Evolutionary conservation across 371 early-diverging fungal species (phyloP), one percentile per base, ranked within the genome.

Genomic region (Ordospora pajunii): DNA sequence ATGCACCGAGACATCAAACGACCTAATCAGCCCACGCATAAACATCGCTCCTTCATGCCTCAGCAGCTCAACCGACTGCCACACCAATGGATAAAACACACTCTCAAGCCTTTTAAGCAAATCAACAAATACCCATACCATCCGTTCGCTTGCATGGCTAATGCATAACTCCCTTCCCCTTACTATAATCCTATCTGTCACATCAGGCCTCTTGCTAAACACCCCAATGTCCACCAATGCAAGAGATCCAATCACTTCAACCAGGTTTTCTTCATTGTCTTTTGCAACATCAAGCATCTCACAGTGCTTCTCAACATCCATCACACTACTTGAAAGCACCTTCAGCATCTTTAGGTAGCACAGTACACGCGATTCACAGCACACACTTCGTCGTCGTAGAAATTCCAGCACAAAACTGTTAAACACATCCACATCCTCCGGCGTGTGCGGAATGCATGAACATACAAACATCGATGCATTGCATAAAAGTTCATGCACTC

Each of bases 281-380:
- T 51, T 69, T 19, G 48, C 25, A n/a, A 42, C 43, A 23, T 75
- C 76, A 44, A 75, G 25, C 8, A 75, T 32, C 12, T 43, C 46
- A 22, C 40, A 11, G 32, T 72, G 52, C 25, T 72, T 50, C 42
- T 10, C 17, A 19, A 44, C 17, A 23, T 68, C 70, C 1, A 12
- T 40, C 8, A 32, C 25, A 0, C 1, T 2, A n/a, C 4, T 10
- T 1, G 43, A 42, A 21, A 72, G 49, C 2, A 50, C 64, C n/a
- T 27, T 58, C 1, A 76, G 40, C 25, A 76, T 72, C 42, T 62
- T 58, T 10, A 76, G 22, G 48, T 62, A 70, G 44, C 77, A 76
- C 46, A 54, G 2, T n/a, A 2, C 12, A 11, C 12, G 19, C 12
- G 40, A 48, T 23, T 52, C 51, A 58, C 75, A 75, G 32, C 75